Percentiles rank a stretch among this genome's conserved stretches.
These are phyloP conservation scores for Coprinopsis sp. DNA, from an alignment of 768 basidiomycete species.

Conservation along the genomic window DNA sequence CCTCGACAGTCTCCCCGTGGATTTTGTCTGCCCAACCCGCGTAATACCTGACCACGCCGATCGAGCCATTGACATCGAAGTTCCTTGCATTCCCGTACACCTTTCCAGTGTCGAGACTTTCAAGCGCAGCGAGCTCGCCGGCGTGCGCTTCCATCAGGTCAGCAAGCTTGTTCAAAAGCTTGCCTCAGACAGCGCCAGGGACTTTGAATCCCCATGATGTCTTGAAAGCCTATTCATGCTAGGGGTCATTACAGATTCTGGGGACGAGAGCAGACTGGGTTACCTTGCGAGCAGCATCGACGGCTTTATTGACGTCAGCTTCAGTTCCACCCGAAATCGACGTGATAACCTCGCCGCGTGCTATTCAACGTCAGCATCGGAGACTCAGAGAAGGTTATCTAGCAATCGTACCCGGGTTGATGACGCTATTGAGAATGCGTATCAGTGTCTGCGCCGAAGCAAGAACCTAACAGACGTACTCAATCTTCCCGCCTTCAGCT, in stretches of 20 bases:
- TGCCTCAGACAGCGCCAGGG: constrained; percentile 47
- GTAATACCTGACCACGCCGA: constrained; percentile 66
- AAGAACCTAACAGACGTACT: constrained; percentile 52
- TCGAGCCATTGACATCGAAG: constrained; percentile 43
- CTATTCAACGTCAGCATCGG: constrained; percentile 25
- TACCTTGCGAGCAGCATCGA: constrained; percentile 59
- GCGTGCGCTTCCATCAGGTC: constrained; percentile 55
- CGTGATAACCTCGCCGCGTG: constrained; percentile 61
- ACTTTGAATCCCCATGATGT: constrained; percentile 65
- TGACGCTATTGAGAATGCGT: constrained; percentile 33
- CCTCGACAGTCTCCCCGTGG: constrained; percentile 70
- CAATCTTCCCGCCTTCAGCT: constrained; percentile 53
- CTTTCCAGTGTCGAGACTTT: constrained; percentile 69
- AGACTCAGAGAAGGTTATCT: not conserved
- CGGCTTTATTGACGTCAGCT: constrained; percentile 75
- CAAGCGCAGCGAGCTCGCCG: constrained; percentile 68
- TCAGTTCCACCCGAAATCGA: constrained; percentile 53
- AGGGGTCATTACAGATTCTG: too few relatives aligned
- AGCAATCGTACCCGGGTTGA: constrained; percentile 46
- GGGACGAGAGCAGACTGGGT: not conserved
- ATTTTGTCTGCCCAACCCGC: constrained; percentile 91
- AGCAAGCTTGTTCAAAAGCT: constrained; percentile 59
- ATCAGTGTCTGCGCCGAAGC: not conserved
- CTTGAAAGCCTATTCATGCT: constrained; percentile 33
- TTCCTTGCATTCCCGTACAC: constrained; percentile 43